These are phyloP conservation scores for Camelina neglecta DNA, from an alignment of 345 rosid species.

Conservation along the genomic window DNA sequence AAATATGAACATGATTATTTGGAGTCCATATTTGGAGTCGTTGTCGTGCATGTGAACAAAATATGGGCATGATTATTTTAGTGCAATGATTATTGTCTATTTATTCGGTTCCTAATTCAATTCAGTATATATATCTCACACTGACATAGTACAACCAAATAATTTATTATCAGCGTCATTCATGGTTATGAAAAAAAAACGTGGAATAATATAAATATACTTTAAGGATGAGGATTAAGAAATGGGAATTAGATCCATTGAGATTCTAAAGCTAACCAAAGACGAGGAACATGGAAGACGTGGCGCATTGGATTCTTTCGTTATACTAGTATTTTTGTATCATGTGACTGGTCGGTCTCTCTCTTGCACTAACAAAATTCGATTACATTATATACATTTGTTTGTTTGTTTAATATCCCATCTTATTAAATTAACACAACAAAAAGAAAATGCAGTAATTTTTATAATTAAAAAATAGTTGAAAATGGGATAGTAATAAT, in stretches of 20 bases:
- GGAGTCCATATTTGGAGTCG: constrained; percentile 10
- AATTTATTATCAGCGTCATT: background rate
- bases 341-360: constrained; percentile 39
- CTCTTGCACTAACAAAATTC: constrained; percentile 23
- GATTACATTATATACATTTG: background rate
- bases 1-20: no score
- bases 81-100: constrained; percentile 6
- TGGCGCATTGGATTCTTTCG: constrained; percentile 44
- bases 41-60: constrained; percentile 43
- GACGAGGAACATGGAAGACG: constrained; percentile 41
- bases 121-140: background rate
- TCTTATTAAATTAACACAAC: constrained; percentile 14
- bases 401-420: background rate
- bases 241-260: constrained; percentile 30
- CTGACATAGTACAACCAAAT: background rate
- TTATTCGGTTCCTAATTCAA: constrained; percentile 35
- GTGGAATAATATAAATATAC: constrained; percentile 4
- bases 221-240: constrained; percentile 8
- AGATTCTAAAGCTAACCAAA: constrained; percentile 40
- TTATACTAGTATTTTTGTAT: constrained; percentile 17
- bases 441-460: no score
- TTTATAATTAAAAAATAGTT: no score
- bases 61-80: constrained; percentile 32
- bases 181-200: background rate
- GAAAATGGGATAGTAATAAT: constrained; percentile 4